These are phyloP conservation scores for Colletotrichum chlorophyti DNA, from an alignment of 2,329 filamentous ascomycete species.

Conservation along the genomic window DNA sequence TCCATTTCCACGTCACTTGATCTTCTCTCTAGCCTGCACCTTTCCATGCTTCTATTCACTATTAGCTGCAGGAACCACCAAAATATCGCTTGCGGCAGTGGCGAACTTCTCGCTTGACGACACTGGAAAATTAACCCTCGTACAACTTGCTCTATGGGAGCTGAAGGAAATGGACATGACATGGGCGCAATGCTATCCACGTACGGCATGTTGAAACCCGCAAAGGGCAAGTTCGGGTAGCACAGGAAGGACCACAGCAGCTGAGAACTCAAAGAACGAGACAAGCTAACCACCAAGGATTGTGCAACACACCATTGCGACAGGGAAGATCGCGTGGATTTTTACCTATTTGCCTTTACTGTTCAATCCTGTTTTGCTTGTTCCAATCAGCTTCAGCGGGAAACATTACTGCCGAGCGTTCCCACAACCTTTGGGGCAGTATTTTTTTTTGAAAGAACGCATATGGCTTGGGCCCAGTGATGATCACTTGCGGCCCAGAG, in stretches of 20 bases:
- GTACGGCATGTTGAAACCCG: not conserved
- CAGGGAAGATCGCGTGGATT: not conserved
- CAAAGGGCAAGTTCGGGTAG: not conserved
- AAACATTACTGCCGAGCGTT: not conserved
- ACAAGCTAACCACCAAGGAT: not conserved
- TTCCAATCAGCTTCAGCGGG: not conserved
- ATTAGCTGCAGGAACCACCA: not conserved
- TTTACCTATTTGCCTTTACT: not conserved
- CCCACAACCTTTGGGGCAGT: conserved; percentile 8
- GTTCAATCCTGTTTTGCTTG: not conserved
- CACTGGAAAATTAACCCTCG: no score
- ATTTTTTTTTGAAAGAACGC: conserved; percentile 2
- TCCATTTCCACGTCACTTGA: no score
- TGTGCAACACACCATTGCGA: conserved; percentile 7
- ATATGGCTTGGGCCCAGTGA: not conserved
- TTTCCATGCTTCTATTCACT: no score
- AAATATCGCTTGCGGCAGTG: no score
- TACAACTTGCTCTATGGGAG: no score
- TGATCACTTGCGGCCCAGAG: not conserved
- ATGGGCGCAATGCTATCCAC: not conserved
- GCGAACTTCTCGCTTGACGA: no score
- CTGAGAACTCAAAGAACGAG: conserved; percentile 11
- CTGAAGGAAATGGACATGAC: not conserved
- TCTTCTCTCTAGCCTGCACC: no score
- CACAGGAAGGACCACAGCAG: conserved; percentile 3